These are phyloP conservation scores for Adansonia gregorii DNA, from an alignment of 441 rosid genomes.

Conservation along the genomic window DNA sequence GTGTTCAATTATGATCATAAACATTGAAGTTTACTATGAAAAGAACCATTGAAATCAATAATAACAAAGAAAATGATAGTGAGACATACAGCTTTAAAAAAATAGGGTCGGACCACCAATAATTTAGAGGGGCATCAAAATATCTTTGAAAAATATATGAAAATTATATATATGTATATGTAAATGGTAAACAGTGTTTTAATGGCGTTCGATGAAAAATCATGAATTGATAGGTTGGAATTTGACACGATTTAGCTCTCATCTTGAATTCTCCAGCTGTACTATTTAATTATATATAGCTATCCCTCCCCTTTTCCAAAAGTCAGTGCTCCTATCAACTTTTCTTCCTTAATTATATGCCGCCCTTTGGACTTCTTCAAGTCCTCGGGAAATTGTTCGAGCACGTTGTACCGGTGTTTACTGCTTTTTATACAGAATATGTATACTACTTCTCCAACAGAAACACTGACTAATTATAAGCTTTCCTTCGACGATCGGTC, in stretches of 20 bases:
- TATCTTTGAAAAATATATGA: neutral
- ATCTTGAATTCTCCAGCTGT: too few species aligned
- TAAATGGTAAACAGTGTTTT: neutral
- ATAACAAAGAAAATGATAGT: neutral
- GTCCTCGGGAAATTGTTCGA: neutral
- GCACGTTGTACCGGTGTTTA: neutral
- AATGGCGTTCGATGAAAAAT: neutral
- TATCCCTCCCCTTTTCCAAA: too few species aligned
- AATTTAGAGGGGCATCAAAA: neutral
- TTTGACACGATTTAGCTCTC: neutral
- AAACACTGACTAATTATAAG: too few species aligned
- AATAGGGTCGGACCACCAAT: slow-evolving; percentile 11
- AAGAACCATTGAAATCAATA: neutral
- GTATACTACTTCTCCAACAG: too few species aligned
- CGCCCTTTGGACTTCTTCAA: neutral
- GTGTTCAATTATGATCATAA: neutral
- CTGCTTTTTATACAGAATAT: neutral
- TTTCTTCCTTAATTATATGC: neutral
- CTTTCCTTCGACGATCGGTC: neutral
- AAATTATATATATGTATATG: neutral
- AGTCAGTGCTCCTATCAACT: neutral
- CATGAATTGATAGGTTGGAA: neutral
- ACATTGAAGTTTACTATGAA: neutral
- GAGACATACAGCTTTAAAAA: slow-evolving; percentile 16
- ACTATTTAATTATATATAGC: too few species aligned